Conservation (phyloP, 768 basidiomycete species). For the Mycena polygramma region DNA sequence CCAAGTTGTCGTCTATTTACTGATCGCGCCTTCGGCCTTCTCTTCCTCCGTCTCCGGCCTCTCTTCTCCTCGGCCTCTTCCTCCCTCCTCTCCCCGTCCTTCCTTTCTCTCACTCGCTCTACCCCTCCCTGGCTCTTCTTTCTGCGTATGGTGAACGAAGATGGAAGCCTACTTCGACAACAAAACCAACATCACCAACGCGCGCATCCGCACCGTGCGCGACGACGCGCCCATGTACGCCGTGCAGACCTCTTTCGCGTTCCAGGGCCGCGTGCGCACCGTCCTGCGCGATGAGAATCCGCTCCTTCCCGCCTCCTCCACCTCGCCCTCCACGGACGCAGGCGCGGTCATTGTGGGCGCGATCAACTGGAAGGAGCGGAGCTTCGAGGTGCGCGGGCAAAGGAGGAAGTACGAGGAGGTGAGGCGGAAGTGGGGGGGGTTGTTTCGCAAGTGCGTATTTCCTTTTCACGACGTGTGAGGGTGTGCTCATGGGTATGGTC, state of each 20-base stretch:
- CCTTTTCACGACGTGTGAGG: no score
- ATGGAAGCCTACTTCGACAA: conserved; percentile 70
- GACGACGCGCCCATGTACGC: conserved; percentile 61
- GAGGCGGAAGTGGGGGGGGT: conserved; percentile 50
- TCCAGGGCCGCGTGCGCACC: conserved; percentile 59
- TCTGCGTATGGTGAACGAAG: not conserved
- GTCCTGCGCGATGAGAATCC: conserved; percentile 64
- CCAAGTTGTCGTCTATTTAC: no score
- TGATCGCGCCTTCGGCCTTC: no score
- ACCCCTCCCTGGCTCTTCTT: no score
- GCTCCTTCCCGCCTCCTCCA: conserved; percentile 40
- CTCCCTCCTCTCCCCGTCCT: no score
- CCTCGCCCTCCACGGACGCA: conserved; percentile 38
- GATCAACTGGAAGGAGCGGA: conserved; percentile 65
- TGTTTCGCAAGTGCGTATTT: conserved; percentile 45
- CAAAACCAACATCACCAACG: conserved; percentile 61
- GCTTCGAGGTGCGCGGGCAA: conserved; percentile 59
- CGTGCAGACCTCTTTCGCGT: conserved; percentile 56
- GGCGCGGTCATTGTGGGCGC: conserved; percentile 51
- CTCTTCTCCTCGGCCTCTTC: no score
- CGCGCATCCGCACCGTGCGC: conserved; percentile 56
- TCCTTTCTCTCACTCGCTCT: no score
- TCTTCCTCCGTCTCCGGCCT: no score
- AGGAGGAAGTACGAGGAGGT: conserved; percentile 55
- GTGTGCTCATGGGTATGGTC: no score